Evolutionary conservation across 2,329 filamentous ascomycete genomes (phyloP).

Genomic region (Arthrobotrys megalospora): DNA sequence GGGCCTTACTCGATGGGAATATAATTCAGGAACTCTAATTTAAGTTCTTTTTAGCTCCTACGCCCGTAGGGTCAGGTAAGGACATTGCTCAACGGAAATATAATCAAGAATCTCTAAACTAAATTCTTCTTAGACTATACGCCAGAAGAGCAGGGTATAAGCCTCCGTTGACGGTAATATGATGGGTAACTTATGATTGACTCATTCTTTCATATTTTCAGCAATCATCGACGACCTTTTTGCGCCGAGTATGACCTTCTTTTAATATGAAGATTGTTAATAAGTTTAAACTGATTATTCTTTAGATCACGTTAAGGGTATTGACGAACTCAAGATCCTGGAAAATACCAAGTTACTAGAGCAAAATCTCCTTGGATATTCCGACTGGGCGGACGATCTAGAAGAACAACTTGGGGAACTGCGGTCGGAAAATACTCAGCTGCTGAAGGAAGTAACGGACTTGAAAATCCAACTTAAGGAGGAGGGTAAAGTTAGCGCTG

Average conservation of each 20-base stretch:
- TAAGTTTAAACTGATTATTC: constrained; percentile 11
- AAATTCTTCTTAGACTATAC: constrained; percentile 17
- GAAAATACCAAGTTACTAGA: too few relatives aligned
- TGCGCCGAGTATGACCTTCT: background rate
- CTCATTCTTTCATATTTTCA: constrained; percentile 5
- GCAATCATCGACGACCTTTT: too few relatives aligned
- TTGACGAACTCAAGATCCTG: background rate
- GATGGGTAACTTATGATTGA: constrained; percentile 7
- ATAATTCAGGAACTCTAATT: too few relatives aligned
- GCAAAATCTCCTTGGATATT: too few relatives aligned
- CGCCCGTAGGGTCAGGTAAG: too few relatives aligned
- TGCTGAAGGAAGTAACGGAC: background rate
- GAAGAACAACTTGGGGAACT: too few relatives aligned
- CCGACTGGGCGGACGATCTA: too few relatives aligned
- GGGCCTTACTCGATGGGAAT: background rate
- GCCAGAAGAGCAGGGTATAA: background rate
- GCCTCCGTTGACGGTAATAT: constrained; percentile 5
- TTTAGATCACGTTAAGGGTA: background rate
- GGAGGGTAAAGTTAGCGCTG: too few relatives aligned
- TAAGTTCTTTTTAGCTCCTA: too few relatives aligned
- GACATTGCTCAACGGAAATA: constrained; percentile 5
- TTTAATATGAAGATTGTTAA: constrained; percentile 7
- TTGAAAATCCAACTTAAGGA: background rate
- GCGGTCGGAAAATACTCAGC: too few relatives aligned
- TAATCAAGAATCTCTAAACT: constrained; percentile 18